phyloP scores from a whole-genome alignment of 495 filamentous ascomycete genomes.

The Penicillium daleae region DNA sequence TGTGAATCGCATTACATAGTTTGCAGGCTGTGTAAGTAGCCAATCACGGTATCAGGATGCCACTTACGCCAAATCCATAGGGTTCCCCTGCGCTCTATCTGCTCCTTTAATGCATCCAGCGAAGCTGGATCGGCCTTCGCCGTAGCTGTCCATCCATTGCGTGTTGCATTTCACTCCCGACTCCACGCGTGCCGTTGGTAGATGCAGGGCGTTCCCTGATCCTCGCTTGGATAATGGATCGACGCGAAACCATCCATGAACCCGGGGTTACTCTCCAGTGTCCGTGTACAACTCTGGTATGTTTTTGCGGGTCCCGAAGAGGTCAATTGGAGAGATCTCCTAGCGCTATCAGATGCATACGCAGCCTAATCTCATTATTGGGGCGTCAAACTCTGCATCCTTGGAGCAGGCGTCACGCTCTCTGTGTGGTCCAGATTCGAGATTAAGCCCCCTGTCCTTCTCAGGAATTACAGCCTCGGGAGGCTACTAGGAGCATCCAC shows the following conservation, averaged over 20 bases:
- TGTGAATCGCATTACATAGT: neutral
- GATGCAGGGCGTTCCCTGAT: neutral
- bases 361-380: neutral
- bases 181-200: neutral
- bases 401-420: neutral
- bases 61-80: too few relatives aligned
- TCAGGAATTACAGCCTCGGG: neutral
- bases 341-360: neutral
- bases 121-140: neutral
- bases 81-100: neutral
- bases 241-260: constrained; percentile 6
- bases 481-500: neutral
- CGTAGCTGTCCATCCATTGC: neutral
- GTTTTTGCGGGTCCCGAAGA: neutral
- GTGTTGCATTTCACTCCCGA: neutral
- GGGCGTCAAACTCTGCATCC: neutral
- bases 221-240: constrained; percentile 10
- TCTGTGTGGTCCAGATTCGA: neutral
- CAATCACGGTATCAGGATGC: neutral
- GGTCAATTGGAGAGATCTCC: neutral
- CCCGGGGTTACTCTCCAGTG: neutral
- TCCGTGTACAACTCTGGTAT: constrained; percentile 5
- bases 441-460: neutral
- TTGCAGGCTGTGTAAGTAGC: neutral
- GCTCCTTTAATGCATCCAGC: neutral